phyloP scores from a whole-genome alignment of 2,329 filamentous ascomycete genomes.

The Venturia effusa region DNA sequence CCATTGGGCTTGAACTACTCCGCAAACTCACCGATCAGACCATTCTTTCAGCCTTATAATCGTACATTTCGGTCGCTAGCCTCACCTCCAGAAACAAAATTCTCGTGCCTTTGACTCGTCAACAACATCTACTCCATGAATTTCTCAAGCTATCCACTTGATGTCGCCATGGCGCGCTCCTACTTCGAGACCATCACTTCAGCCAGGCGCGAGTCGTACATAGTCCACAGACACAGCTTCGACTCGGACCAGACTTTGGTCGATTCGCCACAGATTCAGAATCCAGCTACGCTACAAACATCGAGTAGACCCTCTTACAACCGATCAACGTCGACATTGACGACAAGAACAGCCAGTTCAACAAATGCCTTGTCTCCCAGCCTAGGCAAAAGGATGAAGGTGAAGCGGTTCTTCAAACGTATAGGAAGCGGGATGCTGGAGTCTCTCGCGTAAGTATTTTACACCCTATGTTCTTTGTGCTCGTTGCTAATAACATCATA shows the following conservation, averaged over 20 bases:
- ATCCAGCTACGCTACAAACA: background rate
- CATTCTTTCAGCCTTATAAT: background rate
- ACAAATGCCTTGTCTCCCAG: background rate
- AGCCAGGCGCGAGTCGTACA: background rate
- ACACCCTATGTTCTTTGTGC: background rate
- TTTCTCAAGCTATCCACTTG: background rate
- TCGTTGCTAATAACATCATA: background rate
- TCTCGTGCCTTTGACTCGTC: background rate
- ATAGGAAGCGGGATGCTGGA: background rate
- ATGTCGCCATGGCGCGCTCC: background rate
- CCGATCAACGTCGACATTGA: background rate
- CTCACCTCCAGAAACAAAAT: background rate
- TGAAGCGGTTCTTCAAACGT: background rate
- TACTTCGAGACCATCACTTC: background rate
- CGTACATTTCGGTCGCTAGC: too few species aligned
- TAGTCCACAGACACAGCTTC: background rate
- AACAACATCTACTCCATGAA: background rate
- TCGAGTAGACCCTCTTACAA: background rate
- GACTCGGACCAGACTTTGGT: background rate
- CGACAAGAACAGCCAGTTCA: background rate
- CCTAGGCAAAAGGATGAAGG: background rate
- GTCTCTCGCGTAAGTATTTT: background rate
- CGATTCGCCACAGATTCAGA: background rate
- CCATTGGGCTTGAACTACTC: background rate
- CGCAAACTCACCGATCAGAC: background rate